Base-by-base conservation (phyloP, 345 rosid species). In the Rhodamnia rubescens region DNA sequence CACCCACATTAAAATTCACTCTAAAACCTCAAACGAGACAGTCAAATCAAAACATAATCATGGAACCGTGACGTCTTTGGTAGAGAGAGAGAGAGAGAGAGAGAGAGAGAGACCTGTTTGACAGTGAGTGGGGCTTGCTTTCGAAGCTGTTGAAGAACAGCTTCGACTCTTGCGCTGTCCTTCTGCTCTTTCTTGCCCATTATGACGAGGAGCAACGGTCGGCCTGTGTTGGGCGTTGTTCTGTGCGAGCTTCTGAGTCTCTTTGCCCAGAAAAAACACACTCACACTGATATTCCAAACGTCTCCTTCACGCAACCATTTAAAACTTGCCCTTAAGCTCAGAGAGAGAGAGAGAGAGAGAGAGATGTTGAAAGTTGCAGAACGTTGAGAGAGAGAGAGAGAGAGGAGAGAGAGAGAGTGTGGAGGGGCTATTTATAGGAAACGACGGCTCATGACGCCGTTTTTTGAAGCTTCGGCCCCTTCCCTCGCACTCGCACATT, bases 41-140 rank as follows among this genome's bases (percentile, higher is more conserved):
- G 18, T 15, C 12, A 27, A 22, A 64, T 56, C 1, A 42, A 42
- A 27, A 54, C 36, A 81, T 24, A 24, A 32, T 55, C 74, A 83
- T 15, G 27, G 6, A 83, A 2, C 51, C 36, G 29, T 57, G 53
- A 47, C 24, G 44, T 69, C 36, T 29, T 36, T n/a, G 75, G 75
- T 24, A 36, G 14, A 78, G 36, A 74, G 58, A 58, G 27, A 82
- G 42, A 32, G 42, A 11, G 47, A 74, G 53, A 20, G 14, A 54
- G 83, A 80, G 27, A 52, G 20, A 20, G 59, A 44, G 86, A 20
- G 52, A 95, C 99, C 94, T 97, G 99, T 85, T 95, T 97, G 13
- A 90, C 90, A 53, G 99, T 91, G 86, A 97, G 93, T 53, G 96
- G 92, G 85, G 94, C 82, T 87, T 97, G 98, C 90, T 93, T 95